Percentiles rank a stretch among this genome's conserved stretches.
phyloP scores from a whole-genome alignment of 179 eudicot genomes.

The Silene noctiflora region DNA sequence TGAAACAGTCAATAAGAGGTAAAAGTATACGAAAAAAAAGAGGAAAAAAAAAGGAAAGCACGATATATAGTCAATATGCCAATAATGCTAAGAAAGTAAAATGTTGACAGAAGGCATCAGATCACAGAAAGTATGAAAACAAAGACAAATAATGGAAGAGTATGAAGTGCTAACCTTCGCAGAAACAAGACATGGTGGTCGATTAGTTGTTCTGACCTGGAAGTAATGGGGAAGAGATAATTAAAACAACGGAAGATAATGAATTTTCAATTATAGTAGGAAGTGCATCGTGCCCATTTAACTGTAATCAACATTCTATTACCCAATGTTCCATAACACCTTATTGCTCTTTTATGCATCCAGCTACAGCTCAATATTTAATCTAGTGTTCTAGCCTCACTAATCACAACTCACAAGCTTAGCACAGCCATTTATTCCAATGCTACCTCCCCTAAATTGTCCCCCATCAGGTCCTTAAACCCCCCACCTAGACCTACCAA shows the following conservation, averaged over 20 bases:
- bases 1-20: too few species aligned
- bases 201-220: slow-evolving; percentile 56
- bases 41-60: background rate
- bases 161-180: slow-evolving; percentile 54
- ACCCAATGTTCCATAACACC: background rate
- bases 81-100: background rate
- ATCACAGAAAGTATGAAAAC: background rate
- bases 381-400: background rate
- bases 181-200: slow-evolving; percentile 54
- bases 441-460: too few species aligned
- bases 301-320: too few species aligned
- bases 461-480: background rate
- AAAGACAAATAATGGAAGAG: slow-evolving; percentile 5
- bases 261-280: background rate
- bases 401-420: background rate
- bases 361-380: slow-evolving; percentile 7
- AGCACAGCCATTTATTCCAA: slow-evolving; percentile 1
- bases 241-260: background rate
- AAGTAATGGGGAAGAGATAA: slow-evolving; percentile 17
- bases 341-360: background rate
- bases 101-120: background rate
- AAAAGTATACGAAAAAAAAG: too few species aligned
- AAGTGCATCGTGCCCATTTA: background rate
- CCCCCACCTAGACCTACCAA: background rate
- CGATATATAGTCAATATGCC: background rate